phyloP scores from a whole-genome alignment of 1,139 yeast genomes.

The Blastobotrys malaysiensis region DNA sequence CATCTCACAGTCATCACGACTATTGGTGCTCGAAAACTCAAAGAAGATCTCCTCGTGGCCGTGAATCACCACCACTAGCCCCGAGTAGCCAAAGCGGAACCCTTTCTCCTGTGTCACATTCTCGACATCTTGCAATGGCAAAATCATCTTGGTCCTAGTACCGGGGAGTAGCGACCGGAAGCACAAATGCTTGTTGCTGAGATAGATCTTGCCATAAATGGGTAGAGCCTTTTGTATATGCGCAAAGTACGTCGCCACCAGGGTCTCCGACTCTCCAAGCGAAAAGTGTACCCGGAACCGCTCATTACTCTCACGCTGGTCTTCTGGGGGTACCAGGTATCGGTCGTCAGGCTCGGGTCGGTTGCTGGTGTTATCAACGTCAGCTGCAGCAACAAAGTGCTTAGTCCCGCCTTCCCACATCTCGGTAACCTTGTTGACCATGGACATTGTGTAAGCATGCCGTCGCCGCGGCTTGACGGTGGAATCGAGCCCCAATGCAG shows the following conservation, averaged over 20 bases:
- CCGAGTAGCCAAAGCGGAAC: constrained; percentile 60
- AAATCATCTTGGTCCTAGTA: constrained; percentile 70
- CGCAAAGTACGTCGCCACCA: constrained; percentile 66
- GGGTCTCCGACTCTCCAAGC: constrained; percentile 44
- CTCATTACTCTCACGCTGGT: constrained; percentile 42
- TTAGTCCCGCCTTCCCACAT: constrained; percentile 61
- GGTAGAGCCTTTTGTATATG: constrained; percentile 70
- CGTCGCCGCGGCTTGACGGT: background rate
- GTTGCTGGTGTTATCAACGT: constrained; percentile 9
- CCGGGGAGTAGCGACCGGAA: constrained; percentile 80
- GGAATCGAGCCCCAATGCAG: background rate
- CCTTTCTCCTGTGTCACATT: constrained; percentile 62
- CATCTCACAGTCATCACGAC: constrained; percentile 69
- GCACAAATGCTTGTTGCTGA: constrained; percentile 63
- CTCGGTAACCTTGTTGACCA: constrained; percentile 40
- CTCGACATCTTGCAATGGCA: constrained; percentile 71
- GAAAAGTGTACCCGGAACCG: constrained; percentile 66
- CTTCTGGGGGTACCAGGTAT: constrained; percentile 43
- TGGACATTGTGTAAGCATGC: constrained; percentile 13
- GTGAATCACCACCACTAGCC: constrained; percentile 58
- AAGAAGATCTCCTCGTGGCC: constrained; percentile 74
- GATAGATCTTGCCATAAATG: constrained; percentile 72
- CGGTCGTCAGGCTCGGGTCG: constrained; percentile 15
- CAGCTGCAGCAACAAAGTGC: constrained; percentile 46
- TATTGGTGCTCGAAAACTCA: constrained; percentile 61